Evolutionary conservation across 352 stramenopile species (phyloP).

Genomic region (Phytopythium montanum): DNA sequence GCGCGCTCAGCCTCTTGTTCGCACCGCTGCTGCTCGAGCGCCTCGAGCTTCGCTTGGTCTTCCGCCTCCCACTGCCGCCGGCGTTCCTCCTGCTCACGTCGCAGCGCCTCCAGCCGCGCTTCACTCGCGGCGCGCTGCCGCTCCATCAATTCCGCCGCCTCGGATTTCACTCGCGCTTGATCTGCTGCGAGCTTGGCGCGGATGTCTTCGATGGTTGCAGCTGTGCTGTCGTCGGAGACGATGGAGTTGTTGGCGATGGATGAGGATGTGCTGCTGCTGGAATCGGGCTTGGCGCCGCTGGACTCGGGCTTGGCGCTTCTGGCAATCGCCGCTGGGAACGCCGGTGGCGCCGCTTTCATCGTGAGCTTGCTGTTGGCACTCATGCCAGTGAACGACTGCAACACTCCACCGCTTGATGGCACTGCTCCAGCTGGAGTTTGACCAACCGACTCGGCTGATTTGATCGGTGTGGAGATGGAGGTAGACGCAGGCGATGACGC

Average conservation of each 20-base stretch:
- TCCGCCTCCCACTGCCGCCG: constrained; percentile 69
- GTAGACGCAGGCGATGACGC: background rate
- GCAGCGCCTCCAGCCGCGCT: constrained; percentile 45
- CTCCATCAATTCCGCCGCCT: constrained; percentile 39
- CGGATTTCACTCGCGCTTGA: constrained; percentile 32
- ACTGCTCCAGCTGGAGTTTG: background rate
- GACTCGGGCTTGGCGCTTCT: background rate
- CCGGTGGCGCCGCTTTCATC: background rate
- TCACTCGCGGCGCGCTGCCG: constrained; percentile 49
- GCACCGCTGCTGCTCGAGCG: constrained; percentile 42
- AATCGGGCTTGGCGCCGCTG: background rate
- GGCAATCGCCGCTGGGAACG: background rate
- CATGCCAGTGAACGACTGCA: background rate
- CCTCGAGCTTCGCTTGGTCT: constrained; percentile 40
- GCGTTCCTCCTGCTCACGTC: constrained; percentile 60
- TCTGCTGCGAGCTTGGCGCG: constrained; percentile 37
- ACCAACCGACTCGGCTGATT: background rate
- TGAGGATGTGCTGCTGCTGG: too few relatives aligned
- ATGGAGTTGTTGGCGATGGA: background rate
- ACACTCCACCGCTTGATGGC: background rate
- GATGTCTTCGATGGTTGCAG: constrained; percentile 32
- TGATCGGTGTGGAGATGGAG: background rate
- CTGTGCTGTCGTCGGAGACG: background rate
- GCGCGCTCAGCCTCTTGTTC: constrained; percentile 38
- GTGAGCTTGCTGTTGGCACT: background rate